Percentiles rank a stretch among this genome's conserved stretches.
Evolutionary conservation across 2,329 filamentous ascomycete species (phyloP).

Genomic region (Ascochyta viciae-villosae): DNA sequence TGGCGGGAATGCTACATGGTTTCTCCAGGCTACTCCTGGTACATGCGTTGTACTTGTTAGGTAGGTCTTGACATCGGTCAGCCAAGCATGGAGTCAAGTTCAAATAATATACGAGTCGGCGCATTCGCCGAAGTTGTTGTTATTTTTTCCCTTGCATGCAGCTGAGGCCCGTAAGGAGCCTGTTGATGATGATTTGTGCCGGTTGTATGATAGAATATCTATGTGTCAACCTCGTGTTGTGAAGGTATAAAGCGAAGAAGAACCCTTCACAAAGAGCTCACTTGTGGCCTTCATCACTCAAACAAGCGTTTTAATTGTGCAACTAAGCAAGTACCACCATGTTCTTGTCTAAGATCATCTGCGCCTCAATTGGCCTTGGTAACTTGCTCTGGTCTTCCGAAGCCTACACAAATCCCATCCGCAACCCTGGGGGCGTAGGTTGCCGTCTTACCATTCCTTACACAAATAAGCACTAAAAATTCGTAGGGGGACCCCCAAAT

Average conservation of each 20-base stretch:
- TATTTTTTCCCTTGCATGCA: background rate
- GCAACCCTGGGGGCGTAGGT: conserved; percentile 3
- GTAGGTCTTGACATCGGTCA: background rate
- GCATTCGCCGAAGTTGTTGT: background rate
- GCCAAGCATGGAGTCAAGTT: conserved; percentile 1
- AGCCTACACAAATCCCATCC: conserved; percentile 8
- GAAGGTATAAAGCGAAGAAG: background rate
- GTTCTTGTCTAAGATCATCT: background rate
- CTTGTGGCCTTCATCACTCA: background rate
- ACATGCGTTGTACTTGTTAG: background rate
- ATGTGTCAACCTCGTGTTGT: background rate
- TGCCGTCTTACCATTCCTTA: background rate
- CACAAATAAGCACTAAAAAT: background rate
- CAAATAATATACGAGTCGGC: background rate
- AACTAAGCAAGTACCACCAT: background rate
- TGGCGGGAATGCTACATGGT: background rate
- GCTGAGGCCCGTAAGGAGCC: background rate
- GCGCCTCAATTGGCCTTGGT: background rate
- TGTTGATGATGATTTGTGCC: background rate
- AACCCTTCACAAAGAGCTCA: background rate
- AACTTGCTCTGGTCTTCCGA: background rate
- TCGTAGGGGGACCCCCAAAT: conserved; percentile 57
- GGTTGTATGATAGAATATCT: background rate
- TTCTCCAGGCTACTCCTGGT: background rate
- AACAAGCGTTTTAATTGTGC: background rate